Evolutionary conservation across 2,329 filamentous ascomycete genomes (phyloP), one percentile per base, ranked within the genome.

Genomic region (Fusarium pilosicola): DNA sequence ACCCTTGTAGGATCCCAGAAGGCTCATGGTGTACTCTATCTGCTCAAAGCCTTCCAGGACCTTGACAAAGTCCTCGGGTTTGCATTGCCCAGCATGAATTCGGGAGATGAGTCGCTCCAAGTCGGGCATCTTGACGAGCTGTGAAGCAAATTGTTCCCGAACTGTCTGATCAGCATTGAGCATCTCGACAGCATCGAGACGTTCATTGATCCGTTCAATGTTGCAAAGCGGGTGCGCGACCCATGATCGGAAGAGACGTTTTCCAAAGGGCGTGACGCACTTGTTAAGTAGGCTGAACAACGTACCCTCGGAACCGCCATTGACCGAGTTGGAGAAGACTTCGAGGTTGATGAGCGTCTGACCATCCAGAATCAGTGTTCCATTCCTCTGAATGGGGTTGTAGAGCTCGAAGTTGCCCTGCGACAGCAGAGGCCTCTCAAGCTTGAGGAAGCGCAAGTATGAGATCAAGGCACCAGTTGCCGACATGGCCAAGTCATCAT

Each of bases 311-410:
- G 87, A 81, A 20, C 94, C 91, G 13, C 95, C 96, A 79, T 98
- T 96, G 74, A 93, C 94, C 1, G 92, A 95, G 82, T 99, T 99
- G 76, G 94, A 89, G 76, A 99, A 99, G 10, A 99, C 90, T 80
- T 99, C 96, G n/a, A 99, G 90, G 79, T 99, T 99, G 86, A 97
- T 97, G 76, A 99, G 87, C 28, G 95, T 98, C 80, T 99, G 96
- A 2, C 96, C 96, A 77, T 99, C 96, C 3, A 99, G 88, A 15
- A 99, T 93, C 49, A 99, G 85, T 36, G 94, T 98, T 18, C 95
- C 94, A 80, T 98, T 97, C 78, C 93, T 93, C 63, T 90, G 89
- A 58, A 99, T 98, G 1, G 96, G 96, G 79, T 93, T 95, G 81
- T 99, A 99, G 88, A 91, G 92, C 59, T 91, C 89, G 79, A 99